These are phyloP conservation scores for Fusarium poae DNA, from an alignment of 2,329 filamentous ascomycete species.

Conservation along the genomic window DNA sequence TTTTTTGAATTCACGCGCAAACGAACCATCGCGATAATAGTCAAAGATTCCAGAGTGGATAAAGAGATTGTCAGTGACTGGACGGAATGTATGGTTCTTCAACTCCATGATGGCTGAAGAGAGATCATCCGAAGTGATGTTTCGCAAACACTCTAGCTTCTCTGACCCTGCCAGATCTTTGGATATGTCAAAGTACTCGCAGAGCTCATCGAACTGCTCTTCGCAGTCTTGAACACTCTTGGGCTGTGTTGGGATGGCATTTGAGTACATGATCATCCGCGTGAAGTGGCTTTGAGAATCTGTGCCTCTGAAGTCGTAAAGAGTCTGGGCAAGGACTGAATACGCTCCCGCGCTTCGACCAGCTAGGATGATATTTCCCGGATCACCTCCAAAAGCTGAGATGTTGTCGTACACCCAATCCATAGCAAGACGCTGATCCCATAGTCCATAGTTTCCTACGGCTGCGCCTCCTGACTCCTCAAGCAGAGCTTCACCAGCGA, in stretches of 20 bases:
- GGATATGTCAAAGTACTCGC: conserved; percentile 2
- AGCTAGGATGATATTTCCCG: not conserved
- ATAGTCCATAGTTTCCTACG: conserved; percentile 19
- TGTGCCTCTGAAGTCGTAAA: conserved; percentile 7
- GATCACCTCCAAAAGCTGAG: conserved; percentile 2
- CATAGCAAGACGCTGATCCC: conserved; percentile 24
- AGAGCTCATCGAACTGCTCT: conserved; percentile 12
- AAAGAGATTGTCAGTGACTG: not conserved
- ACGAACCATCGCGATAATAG: conserved; percentile 12
- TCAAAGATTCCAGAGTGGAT: conserved; percentile 19
- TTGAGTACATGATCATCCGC: conserved; percentile 26
- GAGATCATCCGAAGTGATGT: conserved; percentile 6
- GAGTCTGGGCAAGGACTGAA: not conserved
- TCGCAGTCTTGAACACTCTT: conserved; percentile 21
- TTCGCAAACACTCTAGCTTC: not conserved
- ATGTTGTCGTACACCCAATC: conserved; percentile 20
- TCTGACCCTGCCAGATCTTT: rapidly evolving
- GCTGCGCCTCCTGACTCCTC: not conserved
- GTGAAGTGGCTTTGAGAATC: not conserved
- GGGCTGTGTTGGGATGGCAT: conserved; percentile 17
- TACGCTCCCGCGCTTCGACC: conserved; percentile 15
- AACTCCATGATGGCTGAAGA: conserved; percentile 8
- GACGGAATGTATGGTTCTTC: conserved; percentile 5
- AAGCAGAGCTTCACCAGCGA: not conserved
- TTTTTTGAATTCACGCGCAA: conserved; percentile 6